Base-by-base conservation (phyloP, 23 red algal genomes). In the Gracilariopsis chorda region DNA sequence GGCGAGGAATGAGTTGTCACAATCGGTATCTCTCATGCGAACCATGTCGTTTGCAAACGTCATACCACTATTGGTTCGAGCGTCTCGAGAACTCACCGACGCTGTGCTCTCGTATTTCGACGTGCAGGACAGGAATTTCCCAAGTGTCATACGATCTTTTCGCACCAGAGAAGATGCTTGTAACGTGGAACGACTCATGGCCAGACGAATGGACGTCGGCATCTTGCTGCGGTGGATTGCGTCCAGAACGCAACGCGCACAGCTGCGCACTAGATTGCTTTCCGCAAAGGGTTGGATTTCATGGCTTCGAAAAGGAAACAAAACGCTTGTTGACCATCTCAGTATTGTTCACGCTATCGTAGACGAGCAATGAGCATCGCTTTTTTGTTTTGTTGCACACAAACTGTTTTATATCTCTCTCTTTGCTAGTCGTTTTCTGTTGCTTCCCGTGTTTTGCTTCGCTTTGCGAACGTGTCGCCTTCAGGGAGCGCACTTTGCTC, bases 141-240 rank as follows among this genome's bases (percentile, higher is more conserved):
- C 85, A 1, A 44, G 28, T 6, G 48, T 89, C 25, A 89, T 89
- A 21, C 85, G 58, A 11, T 42, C 65, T 3, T 53, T 43, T 13
- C 85, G 69, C 34, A 78, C 85, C 28, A 28, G 36, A 39, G 40
- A 58, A 36, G 85, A 89, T 41, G 85, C 85, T 11, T 58, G 76
- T 52, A 89, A 89, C 43, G 85, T 89, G 46, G 65, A 48, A 19
- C 61, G 69, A 13, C 48, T 89, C 43, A 89, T 89, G 85, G 47
- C 65, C 34, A 73, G 58, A 34, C 61, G 70, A 35, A 48, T 89
- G 37, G 85, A 89, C 63, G 39, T 77, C 20, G 85, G 61, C 17
- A 51, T 89, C 29, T 53, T 89, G 9, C 51, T 70, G 12, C 34
- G 85, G 39, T 89, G 85, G 85, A 62, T 89, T 40, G 24, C 24